These are phyloP conservation scores for Aphanoascus verrucosus DNA, from an alignment of 2,329 filamentous ascomycete species.

Conservation along the genomic window DNA sequence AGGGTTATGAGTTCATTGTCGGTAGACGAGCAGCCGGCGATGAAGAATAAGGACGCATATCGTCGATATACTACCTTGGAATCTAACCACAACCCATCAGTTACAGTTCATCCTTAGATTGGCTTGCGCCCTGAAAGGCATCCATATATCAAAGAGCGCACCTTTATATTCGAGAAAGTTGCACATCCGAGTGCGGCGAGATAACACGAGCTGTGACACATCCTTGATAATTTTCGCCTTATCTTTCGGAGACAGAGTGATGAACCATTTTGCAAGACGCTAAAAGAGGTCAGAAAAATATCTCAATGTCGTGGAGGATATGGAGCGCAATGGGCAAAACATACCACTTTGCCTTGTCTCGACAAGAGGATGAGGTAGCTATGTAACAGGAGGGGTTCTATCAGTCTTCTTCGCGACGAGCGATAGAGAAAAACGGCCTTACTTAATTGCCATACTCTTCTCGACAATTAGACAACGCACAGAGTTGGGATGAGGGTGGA, in stretches of 20 bases:
- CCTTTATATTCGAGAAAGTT: conserved; percentile 99
- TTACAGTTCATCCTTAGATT: conserved; percentile 8
- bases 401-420: background rate
- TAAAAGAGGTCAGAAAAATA: conserved; percentile 33
- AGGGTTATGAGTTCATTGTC: conserved; percentile 98
- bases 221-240: conserved; percentile 99
- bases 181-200: conserved; percentile 95
- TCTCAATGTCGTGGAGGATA: conserved; percentile 12
- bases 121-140: background rate
- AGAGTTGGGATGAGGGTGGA: conserved; percentile 2
- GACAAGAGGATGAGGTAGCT: conserved; percentile 98
- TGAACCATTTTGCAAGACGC: conserved; percentile 99
- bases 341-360: conserved; percentile 96
- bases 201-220: conserved; percentile 93
- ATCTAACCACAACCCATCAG: conserved; percentile 46
- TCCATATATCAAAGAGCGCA: conserved; percentile 27
- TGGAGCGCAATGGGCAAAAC: conserved; percentile 39
- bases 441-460: conserved; percentile 46
- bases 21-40: conserved; percentile 89
- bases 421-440: conserved; percentile 18
- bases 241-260: conserved; percentile 90
- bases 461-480: conserved; percentile 6
- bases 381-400: background rate
- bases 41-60: conserved; percentile 98
- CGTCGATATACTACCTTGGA: conserved; percentile 98